These are phyloP conservation scores for Microbotryum intermedium DNA, from an alignment of 1,284 basidiomycete genomes.

Conservation along the genomic window DNA sequence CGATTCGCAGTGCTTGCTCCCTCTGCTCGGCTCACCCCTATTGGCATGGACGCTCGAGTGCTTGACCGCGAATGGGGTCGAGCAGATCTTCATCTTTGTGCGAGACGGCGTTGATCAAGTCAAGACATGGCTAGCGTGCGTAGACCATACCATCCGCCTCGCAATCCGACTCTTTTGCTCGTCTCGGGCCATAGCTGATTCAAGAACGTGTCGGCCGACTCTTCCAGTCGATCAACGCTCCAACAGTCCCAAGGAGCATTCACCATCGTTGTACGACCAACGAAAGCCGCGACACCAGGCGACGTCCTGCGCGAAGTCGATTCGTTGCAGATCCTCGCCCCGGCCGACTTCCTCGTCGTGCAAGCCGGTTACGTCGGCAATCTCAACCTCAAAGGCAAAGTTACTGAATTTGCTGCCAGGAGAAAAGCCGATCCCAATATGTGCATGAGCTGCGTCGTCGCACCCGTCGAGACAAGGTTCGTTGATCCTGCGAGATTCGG, in stretches of 20 bases:
- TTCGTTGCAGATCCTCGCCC: conserved; percentile 62
- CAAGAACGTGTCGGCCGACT: neutral
- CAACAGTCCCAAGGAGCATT: conserved; percentile 13
- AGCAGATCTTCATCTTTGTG: conserved; percentile 90
- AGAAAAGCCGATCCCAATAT: conserved; percentile 25
- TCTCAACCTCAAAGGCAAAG: conserved; percentile 78
- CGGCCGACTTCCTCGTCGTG: conserved; percentile 85
- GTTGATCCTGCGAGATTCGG: neutral
- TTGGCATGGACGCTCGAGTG: conserved; percentile 95
- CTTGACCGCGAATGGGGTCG: conserved; percentile 80
- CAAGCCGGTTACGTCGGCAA: conserved; percentile 92
- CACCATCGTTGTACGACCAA: conserved; percentile 24
- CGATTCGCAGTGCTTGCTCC: conserved; percentile 66
- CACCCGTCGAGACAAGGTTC: conserved; percentile 16
- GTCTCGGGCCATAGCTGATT: neutral
- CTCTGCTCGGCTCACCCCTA: conserved; percentile 85
- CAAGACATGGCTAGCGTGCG: conserved; percentile 68
- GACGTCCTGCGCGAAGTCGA: conserved; percentile 97
- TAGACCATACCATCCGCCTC: conserved; percentile 22
- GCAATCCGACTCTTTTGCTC: neutral
- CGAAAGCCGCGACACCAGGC: conserved; percentile 74
- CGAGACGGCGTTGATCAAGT: conserved; percentile 73
- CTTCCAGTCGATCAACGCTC: neutral
- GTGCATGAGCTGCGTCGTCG: conserved; percentile 33
- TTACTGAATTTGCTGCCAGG: conserved; percentile 48